phyloP scores from a whole-genome alignment of 1,139 yeast genomes.

The Kodamaea ohmeri region DNA sequence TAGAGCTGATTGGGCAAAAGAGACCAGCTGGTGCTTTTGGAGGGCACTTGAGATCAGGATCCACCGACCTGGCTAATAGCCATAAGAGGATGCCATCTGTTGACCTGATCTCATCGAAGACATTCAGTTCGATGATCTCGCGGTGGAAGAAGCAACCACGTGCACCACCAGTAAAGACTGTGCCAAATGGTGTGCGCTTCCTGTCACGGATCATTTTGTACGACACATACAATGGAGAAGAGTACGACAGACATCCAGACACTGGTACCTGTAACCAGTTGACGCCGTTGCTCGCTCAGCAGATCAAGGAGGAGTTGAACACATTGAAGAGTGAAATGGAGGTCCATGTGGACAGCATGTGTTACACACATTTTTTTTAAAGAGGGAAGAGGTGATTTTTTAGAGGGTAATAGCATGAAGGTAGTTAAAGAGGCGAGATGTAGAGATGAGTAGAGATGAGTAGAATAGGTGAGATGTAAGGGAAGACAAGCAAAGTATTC shows the following conservation, averaged over 20 bases:
- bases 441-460: neutral
- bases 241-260: constrained; percentile 93
- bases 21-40: too few species aligned
- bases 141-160: constrained; percentile 23
- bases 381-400: neutral
- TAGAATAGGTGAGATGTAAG: neutral
- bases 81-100: constrained; percentile 8
- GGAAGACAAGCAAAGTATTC: neutral
- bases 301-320: constrained; percentile 84
- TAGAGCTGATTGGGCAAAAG: constrained; percentile 11
- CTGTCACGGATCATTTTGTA: constrained; percentile 81
- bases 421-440: neutral
- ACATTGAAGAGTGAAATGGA: constrained; percentile 75
- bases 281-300: constrained; percentile 85
- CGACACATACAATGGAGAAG: constrained; percentile 81
- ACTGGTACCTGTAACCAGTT: constrained; percentile 89
- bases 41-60: too few species aligned
- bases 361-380: constrained; percentile 80
- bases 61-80: constrained; percentile 14
- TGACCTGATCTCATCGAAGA: constrained; percentile 26
- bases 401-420: too few species aligned
- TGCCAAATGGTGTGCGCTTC: constrained; percentile 54
- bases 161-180: constrained; percentile 1
- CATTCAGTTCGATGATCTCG: constrained; percentile 32
- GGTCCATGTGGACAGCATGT: constrained; percentile 71